Percentiles rank a stretch among this genome's conserved stretches.
These are phyloP conservation scores for Phytophthora cactorum DNA, from an alignment of 352 stramenopile genomes.

Conservation along the genomic window DNA sequence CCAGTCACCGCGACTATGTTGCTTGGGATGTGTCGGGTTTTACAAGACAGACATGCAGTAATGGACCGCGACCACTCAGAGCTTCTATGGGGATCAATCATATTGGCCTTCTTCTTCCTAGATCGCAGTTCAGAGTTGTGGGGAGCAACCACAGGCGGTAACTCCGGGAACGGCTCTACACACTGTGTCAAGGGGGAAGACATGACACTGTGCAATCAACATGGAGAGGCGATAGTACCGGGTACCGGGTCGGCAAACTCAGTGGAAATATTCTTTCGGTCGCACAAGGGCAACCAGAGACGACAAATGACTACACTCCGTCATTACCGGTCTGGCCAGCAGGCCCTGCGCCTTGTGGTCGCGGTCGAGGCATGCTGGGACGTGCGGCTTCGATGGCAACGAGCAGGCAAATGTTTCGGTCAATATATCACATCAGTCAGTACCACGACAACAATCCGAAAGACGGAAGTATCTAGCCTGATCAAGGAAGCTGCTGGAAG, in stretches of 20 bases:
- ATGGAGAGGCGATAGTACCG: background rate
- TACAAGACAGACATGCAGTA: too few relatives aligned
- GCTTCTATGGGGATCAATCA: constrained; percentile 20
- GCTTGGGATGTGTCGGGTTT: too few relatives aligned
- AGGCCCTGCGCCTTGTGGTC: constrained; percentile 12
- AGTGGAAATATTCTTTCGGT: constrained; percentile 16
- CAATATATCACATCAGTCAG: constrained; percentile 3
- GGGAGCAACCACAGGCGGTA: background rate
- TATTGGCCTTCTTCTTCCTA: constrained; percentile 32
- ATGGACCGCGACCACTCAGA: too few relatives aligned
- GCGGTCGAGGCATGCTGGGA: constrained; percentile 4
- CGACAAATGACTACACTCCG: constrained; percentile 14
- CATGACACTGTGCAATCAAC: background rate
- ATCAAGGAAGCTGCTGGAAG: constrained; percentile 19
- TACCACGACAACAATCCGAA: background rate
- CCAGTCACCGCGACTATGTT: too few relatives aligned
- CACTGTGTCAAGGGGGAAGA: constrained; percentile 13
- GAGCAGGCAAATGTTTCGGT: background rate
- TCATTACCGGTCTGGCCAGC: constrained; percentile 18
- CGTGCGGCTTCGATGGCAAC: background rate
- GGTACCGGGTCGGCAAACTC: background rate
- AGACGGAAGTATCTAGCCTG: constrained; percentile 3
- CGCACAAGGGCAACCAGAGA: constrained; percentile 9
- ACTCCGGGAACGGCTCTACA: background rate
- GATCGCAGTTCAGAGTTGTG: constrained; percentile 35